Conservation (phyloP, 495 filamentous ascomycete genomes). For the Tuber aestivum region DNA sequence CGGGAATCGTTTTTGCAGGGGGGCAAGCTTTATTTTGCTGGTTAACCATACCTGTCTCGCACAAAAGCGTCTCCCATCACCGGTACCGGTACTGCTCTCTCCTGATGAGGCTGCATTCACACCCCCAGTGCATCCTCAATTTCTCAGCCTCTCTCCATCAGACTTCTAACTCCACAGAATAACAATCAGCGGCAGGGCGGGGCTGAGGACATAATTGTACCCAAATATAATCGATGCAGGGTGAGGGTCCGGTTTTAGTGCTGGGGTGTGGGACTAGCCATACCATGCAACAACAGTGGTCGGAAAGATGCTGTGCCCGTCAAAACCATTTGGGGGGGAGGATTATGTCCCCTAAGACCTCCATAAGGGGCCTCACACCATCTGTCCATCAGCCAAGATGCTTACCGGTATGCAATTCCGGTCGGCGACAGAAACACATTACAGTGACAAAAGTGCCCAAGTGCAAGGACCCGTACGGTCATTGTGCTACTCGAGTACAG, state of each 20-base stretch:
- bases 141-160: not conserved
- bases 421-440: not conserved
- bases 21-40: too few relatives aligned
- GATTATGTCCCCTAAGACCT: not conserved
- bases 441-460: not conserved
- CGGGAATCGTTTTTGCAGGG: too few relatives aligned
- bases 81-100: too few relatives aligned
- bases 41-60: too few relatives aligned
- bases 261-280: not conserved
- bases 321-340: not conserved
- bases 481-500: too few relatives aligned
- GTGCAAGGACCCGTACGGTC: not conserved
- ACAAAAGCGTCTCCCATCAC: too few relatives aligned
- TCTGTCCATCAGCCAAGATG: not conserved
- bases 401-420: not conserved
- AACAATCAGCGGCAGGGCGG: not conserved
- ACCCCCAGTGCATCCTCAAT: not conserved
- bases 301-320: not conserved
- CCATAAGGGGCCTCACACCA: not conserved
- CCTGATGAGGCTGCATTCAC: too few relatives aligned
- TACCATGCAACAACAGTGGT: not conserved
- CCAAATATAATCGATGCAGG: not conserved
- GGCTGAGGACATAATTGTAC: not conserved
- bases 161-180: not conserved
- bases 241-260: not conserved